phyloP scores from a whole-genome alignment of 305 asterid species.

The Plantago coronopus region DNA sequence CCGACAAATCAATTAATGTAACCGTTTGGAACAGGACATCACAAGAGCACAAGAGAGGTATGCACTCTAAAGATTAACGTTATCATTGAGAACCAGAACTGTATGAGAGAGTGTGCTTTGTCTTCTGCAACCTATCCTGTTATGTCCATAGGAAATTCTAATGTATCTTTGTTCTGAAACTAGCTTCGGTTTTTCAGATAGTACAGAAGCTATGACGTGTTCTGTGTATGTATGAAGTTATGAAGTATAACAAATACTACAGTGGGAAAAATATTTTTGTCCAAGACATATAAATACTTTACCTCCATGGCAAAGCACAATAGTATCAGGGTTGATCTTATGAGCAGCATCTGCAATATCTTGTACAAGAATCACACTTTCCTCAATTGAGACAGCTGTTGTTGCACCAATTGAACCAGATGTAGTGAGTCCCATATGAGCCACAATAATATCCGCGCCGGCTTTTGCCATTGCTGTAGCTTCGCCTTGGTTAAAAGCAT shows the following conservation, averaged over 20 bases:
- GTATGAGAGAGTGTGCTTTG: too few species aligned
- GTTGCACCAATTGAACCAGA: slow-evolving; percentile 93
- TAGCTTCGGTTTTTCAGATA: too few species aligned
- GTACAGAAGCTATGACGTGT: too few species aligned
- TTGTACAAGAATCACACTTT: slow-evolving; percentile 77
- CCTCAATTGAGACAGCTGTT: slow-evolving; percentile 75
- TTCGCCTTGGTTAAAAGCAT: slow-evolving; percentile 83
- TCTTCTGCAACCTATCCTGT: too few species aligned
- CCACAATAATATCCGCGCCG: slow-evolving; percentile 94
- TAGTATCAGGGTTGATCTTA: slow-evolving; percentile 56
- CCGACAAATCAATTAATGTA: slow-evolving; percentile 8
- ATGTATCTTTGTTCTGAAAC: too few species aligned
- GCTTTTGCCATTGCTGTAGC: slow-evolving; percentile 86
- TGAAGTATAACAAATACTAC: background rate
- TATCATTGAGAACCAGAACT: too few species aligned
- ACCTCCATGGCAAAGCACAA: slow-evolving; percentile 98
- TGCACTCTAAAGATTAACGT: too few species aligned
- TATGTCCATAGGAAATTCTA: too few species aligned
- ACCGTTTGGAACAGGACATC: background rate
- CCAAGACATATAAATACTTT: slow-evolving; percentile 7
- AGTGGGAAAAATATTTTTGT: background rate
- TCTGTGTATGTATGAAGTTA: background rate
- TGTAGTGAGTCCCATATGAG: slow-evolving; percentile 97
- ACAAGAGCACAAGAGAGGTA: background rate
- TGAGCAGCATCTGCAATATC: slow-evolving; percentile 93